Evolutionary conservation across 2,329 filamentous ascomycete species (phyloP).

Genomic region (Dactylellina haptotyla): DNA sequence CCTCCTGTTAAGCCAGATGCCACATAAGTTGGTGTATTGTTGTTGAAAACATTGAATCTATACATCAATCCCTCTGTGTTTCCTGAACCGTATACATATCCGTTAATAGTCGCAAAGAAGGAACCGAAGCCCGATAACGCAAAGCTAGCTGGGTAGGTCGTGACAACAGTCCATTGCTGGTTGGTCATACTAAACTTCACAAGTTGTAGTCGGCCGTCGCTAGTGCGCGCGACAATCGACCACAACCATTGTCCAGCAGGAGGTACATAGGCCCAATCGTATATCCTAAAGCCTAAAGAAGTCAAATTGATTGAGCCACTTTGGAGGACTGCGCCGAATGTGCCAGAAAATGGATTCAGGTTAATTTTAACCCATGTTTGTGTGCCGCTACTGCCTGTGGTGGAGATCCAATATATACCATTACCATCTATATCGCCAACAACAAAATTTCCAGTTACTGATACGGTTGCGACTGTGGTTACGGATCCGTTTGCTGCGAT

Average conservation of each 20-base stretch:
- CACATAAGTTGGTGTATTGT: neutral
- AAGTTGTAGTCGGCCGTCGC: neutral
- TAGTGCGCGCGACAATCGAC: neutral
- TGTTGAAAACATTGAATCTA: neutral
- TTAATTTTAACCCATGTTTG: neutral
- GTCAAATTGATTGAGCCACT: neutral
- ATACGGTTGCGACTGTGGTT: neutral
- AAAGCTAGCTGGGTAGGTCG: neutral
- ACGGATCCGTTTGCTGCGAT: neutral
- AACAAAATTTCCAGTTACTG: neutral
- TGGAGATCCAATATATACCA: neutral
- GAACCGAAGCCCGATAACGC: neutral
- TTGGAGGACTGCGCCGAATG: neutral
- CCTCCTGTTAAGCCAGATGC: neutral
- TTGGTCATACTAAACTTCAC: neutral
- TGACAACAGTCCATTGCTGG: neutral
- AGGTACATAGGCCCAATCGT: neutral
- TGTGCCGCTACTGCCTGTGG: neutral
- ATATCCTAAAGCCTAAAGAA: neutral
- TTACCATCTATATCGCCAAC: constrained; percentile 3
- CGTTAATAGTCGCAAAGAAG: neutral
- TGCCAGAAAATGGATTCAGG: neutral
- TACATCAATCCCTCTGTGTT: neutral
- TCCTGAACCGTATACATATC: neutral
- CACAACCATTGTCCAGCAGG: neutral